A percentile compares a stretch with the other conserved stretches of the same genome.
phyloP scores from a whole-genome alignment of 768 basidiomycete species.

The Pholiota molesta region DNA sequence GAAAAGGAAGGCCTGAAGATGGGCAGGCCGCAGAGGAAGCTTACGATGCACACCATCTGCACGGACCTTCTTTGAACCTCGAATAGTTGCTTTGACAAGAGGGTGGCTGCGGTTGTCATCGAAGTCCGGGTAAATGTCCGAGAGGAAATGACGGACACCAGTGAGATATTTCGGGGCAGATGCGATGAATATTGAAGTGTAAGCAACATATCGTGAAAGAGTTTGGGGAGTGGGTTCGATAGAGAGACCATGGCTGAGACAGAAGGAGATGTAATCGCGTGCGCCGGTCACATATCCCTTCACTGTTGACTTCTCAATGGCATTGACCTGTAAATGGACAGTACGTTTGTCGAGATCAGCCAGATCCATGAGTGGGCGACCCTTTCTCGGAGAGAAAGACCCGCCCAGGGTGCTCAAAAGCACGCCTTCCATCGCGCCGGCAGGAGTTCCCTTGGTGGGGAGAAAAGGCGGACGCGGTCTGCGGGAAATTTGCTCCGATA shows the following conservation, averaged over 20 bases:
- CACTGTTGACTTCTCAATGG: not conserved
- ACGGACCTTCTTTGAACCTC: slow-evolving; percentile 1
- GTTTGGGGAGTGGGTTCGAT: not conserved
- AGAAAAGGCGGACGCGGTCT: too few species aligned
- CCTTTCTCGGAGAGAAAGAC: too few species aligned
- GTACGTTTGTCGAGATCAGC: not conserved
- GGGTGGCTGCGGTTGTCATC: slow-evolving; percentile 10
- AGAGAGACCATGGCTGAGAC: not conserved
- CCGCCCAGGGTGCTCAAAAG: too few species aligned
- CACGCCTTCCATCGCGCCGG: too few species aligned
- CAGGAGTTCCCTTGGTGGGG: not conserved
- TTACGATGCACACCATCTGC: slow-evolving; percentile 24
- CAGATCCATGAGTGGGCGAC: not conserved
- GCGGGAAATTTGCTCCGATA: too few species aligned
- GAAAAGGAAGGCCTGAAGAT: slow-evolving; percentile 10
- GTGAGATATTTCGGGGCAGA: slow-evolving; percentile 32
- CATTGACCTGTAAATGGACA: not conserved
- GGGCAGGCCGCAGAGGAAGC: slow-evolving; percentile 18
- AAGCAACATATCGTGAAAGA: not conserved
- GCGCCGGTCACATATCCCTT: not conserved
- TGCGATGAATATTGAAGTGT: not conserved
- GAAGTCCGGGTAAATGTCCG: slow-evolving; percentile 31
- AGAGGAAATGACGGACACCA: slow-evolving; percentile 37
- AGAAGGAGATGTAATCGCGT: not conserved
- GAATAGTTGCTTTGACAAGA: slow-evolving; percentile 5